Evolutionary conservation across 2,329 filamentous ascomycete genomes (phyloP).

Genomic region (Penicillium sp.): DNA sequence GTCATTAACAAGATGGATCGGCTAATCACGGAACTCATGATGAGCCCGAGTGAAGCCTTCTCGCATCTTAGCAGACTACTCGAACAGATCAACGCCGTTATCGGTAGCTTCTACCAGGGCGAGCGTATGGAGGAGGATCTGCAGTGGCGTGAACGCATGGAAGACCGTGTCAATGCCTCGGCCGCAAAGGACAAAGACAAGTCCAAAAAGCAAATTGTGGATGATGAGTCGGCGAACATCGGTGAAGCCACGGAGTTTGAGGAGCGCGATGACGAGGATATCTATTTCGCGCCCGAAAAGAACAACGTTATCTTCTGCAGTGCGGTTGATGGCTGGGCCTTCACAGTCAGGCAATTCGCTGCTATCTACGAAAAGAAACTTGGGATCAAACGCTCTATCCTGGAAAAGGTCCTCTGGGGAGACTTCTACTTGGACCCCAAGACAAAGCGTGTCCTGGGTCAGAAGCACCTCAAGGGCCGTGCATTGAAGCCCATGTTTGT

Average conservation of each 20-base stretch:
- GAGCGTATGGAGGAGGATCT: slow-evolving; percentile 98
- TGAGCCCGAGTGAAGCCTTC: slow-evolving; percentile 86
- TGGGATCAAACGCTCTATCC: slow-evolving; percentile 78
- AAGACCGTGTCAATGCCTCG: slow-evolving; percentile 72
- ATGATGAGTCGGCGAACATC: slow-evolving; percentile 49
- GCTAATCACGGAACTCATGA: slow-evolving; percentile 86
- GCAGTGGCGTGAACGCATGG: slow-evolving; percentile 89
- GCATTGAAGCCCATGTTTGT: slow-evolving; percentile 96
- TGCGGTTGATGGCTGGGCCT: slow-evolving; percentile 98
- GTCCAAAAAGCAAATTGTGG: slow-evolving; percentile 33
- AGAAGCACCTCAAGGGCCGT: slow-evolving; percentile 89
- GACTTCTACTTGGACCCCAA: slow-evolving; percentile 96
- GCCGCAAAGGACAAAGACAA: slow-evolving; percentile 57
- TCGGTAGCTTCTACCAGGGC: slow-evolving; percentile 95
- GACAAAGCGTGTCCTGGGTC: slow-evolving; percentile 84
- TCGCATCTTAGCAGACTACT: slow-evolving; percentile 81
- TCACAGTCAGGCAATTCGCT: slow-evolving; percentile 92
- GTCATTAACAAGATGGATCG: slow-evolving; percentile 99
- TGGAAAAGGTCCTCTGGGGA: slow-evolving; percentile 96
- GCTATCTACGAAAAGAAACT: slow-evolving; percentile 93
- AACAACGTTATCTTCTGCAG: slow-evolving; percentile 99
- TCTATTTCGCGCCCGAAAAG: slow-evolving; percentile 96
- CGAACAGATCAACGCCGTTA: slow-evolving; percentile 94
- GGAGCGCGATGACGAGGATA: slow-evolving; percentile 89
- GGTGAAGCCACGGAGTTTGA: slow-evolving; percentile 62